Conservation (phyloP, 805 yeast genomes). For the Candida adriatica region DNA sequence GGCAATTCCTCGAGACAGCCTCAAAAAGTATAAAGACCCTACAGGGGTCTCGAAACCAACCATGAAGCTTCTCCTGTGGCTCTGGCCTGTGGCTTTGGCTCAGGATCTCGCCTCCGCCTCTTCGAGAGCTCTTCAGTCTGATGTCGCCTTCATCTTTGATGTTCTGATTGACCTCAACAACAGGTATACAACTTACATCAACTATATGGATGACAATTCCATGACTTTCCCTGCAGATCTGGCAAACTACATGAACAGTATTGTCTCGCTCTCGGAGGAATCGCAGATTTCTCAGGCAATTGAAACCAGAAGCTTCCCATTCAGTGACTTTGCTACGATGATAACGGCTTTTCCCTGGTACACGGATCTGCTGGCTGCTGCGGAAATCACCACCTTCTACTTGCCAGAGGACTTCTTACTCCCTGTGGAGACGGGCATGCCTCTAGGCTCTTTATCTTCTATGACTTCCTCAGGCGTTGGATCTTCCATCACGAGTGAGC, state of each 20-base stretch:
- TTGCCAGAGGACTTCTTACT: conserved; percentile 20
- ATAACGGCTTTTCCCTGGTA: conserved; percentile 24
- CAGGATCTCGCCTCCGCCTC: conserved; percentile 19
- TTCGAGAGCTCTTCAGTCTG: conserved; percentile 15
- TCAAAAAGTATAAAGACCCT: no score
- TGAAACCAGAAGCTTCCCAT: conserved; percentile 27
- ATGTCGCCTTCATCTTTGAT: conserved; percentile 15
- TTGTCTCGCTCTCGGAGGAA: conserved; percentile 23
- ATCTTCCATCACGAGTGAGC: no score
- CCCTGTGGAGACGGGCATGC: no score
- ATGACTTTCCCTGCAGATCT: conserved; percentile 29
- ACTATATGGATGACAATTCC: conserved; percentile 18
- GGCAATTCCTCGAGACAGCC: no score
- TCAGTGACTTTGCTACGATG: conserved; percentile 29
- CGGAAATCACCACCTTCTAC: conserved; percentile 17
- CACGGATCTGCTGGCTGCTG: conserved; percentile 9
- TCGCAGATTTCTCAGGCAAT: conserved; percentile 23
- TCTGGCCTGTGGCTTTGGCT: no score
- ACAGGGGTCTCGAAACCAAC: no score
- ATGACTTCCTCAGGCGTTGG: no score
- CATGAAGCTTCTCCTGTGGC: no score
- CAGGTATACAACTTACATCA: conserved; percentile 12
- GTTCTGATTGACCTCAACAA: conserved; percentile 17
- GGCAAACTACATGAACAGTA: conserved; percentile 27
- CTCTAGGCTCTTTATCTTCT: no score